Conservation (phyloP, 2,329 filamentous ascomycete genomes). For the Aspergillus glaucus region DNA sequence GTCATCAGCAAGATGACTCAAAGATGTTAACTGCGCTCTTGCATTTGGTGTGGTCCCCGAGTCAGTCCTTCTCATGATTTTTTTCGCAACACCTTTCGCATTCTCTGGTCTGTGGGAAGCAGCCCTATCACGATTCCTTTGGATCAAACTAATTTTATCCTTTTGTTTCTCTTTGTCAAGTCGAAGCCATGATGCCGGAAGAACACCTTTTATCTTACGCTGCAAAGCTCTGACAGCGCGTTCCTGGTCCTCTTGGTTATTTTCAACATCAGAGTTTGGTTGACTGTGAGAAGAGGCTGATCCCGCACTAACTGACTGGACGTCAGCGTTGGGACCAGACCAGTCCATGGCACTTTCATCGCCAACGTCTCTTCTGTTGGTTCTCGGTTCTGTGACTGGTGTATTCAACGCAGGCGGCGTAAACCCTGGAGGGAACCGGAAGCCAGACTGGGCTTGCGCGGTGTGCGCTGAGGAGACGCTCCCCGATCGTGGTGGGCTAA, state of each 20-base stretch:
- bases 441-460: conserved; percentile 18
- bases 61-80: conserved; percentile 20
- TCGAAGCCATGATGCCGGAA: conserved; percentile 44
- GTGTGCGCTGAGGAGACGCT: conserved; percentile 22
- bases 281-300: conserved; percentile 14
- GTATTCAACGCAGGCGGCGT: conserved; percentile 22
- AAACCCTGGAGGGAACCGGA: conserved; percentile 33
- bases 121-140: conserved; percentile 15
- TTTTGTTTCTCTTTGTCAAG: conserved; percentile 34
- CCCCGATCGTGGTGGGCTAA: conserved; percentile 37
- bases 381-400: conserved; percentile 17
- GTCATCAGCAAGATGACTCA: conserved; percentile 22
- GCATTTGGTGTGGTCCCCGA: conserved; percentile 9
- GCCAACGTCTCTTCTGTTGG: conserved; percentile 11
- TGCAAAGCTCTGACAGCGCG: conserved; percentile 28
- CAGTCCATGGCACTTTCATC: conserved; percentile 10
- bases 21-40: conserved; percentile 9
- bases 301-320: conserved; percentile 11
- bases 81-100: conserved; percentile 29
- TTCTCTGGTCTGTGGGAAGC: conserved; percentile 16
- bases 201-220: conserved; percentile 42
- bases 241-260: conserved; percentile 13
- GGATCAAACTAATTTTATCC: conserved; percentile 13
- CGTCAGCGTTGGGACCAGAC: conserved; percentile 8
- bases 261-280: conserved; percentile 9